phyloP scores from a whole-genome alignment of 345 rosid genomes.

The Physaria fendleri region DNA sequence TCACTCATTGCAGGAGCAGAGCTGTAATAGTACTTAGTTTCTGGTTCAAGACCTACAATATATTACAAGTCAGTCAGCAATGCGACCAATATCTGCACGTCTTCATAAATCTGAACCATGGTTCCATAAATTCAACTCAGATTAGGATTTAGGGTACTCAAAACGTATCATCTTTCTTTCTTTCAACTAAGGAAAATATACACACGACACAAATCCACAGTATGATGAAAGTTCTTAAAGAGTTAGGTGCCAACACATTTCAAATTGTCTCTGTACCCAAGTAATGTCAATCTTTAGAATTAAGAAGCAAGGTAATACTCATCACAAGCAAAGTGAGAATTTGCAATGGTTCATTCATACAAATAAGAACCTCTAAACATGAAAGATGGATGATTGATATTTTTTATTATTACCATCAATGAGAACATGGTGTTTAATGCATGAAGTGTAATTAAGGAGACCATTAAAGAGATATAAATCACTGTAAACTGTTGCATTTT shows the following conservation, averaged over 20 bases:
- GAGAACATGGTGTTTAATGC: conserved; percentile 77
- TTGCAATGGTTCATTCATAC: neutral
- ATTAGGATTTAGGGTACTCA: neutral
- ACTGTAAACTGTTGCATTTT: conserved; percentile 58
- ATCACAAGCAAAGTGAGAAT: neutral
- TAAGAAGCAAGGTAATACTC: conserved; percentile 40
- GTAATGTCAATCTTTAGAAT: neutral
- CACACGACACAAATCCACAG: neutral
- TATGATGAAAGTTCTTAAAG: neutral
- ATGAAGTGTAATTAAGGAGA: conserved; percentile 72
- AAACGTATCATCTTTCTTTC: neutral
- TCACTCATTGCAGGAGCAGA: conserved; percentile 68
- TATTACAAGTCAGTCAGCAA: neutral
- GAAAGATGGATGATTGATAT: neutral
- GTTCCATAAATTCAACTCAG: neutral
- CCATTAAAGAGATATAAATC: conserved; percentile 80
- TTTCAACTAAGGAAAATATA: neutral
- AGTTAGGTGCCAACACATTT: neutral
- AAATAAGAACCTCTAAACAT: neutral
- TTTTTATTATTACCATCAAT: conserved; percentile 45
- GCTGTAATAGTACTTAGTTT: conserved; percentile 52
- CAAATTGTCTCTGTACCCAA: neutral
- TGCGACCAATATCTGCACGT: neutral
- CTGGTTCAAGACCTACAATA: conserved; percentile 59
- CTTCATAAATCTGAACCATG: neutral